Evolutionary conservation across 805 yeast genomes (phyloP), one percentile per base, ranked within the genome.

Genomic region (Myxozyma mucilagina): DNA sequence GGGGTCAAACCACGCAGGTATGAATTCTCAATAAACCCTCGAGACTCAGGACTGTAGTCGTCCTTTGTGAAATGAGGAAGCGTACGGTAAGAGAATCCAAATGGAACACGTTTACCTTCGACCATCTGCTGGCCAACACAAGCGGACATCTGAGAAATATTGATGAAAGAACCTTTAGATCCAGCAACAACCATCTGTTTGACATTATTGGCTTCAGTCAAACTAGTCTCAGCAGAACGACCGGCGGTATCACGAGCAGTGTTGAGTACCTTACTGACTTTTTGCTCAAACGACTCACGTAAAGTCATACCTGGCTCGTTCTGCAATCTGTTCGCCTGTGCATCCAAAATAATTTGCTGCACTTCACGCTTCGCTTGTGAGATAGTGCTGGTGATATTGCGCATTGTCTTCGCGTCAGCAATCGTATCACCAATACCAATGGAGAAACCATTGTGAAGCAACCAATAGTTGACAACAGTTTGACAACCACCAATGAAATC

Each of bases 41-140:
- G 91, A 2, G 98, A 93, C 76, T 94, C 99, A 24, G 99, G 98
- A 53, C 97, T 90, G 75, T 94, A 94, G 75, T 94, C 99, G 78
- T 94, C 99, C 76, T 94, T 94, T 8, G 98, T 91, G 75, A 94
- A 94, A 76, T 94, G 99, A 11, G 99, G 99, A 71, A 94, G 80
- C 1, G 97, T 87, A 78, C 99, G 87, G 75, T 94, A 98, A 43
- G 90, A 86, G 73, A 94, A 94, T 47, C 99, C 99, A 70, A 89
- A 94, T 29, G 97, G 96, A 79, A 94, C 93, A 83, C 99, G 96
- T 76, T 90, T 94, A 84, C 99, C 99, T 79, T 94, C 99, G 49
- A 94, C 99, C 78, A 96, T 94, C 75, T 94, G 99, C 77, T 94
- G 99, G 71, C 99, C 99, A 34, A 94, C 99, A 87, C 99, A 94